Evolutionary conservation across 352 stramenopile species (phyloP).

Genomic region (Globisporangium yorkense): DNA sequence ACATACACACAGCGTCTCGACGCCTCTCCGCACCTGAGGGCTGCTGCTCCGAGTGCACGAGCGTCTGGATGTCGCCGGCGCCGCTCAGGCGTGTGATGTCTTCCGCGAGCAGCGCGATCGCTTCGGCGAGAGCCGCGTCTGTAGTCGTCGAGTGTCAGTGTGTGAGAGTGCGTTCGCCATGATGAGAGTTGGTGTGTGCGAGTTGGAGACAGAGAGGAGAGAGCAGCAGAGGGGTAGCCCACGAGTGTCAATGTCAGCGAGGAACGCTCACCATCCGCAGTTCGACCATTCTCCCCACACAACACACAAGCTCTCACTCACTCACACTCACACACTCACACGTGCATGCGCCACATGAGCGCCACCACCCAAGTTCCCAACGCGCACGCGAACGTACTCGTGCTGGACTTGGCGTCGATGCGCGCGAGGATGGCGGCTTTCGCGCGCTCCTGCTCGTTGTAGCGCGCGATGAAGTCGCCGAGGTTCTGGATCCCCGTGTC

Average conservation of each 20-base stretch:
- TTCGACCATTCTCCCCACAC: too few species aligned
- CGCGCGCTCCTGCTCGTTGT: constrained; percentile 48
- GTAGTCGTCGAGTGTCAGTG: neutral
- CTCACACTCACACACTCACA: too few species aligned
- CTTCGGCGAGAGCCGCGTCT: constrained; percentile 43
- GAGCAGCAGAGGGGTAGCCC: too few species aligned
- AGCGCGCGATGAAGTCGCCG: constrained; percentile 57
- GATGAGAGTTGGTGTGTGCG: neutral
- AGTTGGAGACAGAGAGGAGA: neutral
- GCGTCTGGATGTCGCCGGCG: constrained; percentile 28
- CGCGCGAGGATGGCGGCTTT: constrained; percentile 46
- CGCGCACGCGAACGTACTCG: constrained; percentile 21
- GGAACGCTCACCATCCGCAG: too few species aligned
- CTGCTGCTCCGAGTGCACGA: constrained; percentile 36
- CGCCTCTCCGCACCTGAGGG: constrained; percentile 23
- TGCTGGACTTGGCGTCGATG: constrained; percentile 44
- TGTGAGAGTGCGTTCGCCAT: neutral
- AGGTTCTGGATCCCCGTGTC: constrained; percentile 45
- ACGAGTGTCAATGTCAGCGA: too few species aligned
- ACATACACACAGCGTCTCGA: too few species aligned
- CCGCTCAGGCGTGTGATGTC: constrained; percentile 51
- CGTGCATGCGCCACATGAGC: too few species aligned
- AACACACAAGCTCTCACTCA: too few species aligned
- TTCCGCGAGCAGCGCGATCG: constrained; percentile 40
- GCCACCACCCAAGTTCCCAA: too few species aligned